Base-by-base conservation (phyloP, 208 protist genomes). In the Strigomonas culicis region DNA sequence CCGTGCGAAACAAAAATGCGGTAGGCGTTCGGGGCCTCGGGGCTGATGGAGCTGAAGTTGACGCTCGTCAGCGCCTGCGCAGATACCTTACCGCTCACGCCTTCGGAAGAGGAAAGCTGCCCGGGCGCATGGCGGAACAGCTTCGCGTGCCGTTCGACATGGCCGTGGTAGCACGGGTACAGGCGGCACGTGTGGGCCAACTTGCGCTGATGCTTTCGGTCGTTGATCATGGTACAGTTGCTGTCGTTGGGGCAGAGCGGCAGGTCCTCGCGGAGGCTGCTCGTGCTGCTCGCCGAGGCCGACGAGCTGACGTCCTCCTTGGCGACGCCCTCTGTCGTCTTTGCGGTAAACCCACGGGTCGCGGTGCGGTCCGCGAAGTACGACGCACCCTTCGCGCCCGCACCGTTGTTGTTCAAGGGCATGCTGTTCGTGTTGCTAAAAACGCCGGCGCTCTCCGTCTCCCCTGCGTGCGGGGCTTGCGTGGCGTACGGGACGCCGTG, bases 111-210 rank as follows among this genome's bases (percentile, higher is more conserved):
- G 6, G 77, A 67, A 27, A 90, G 71, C 71, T 95, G 89, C 24
- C 86, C 86, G 0, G 80, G 64, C 0, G 76, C 59, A 63, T 95
- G 89, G n/a, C 89, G 75, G 58, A 95, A 95, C 49, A 92, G 62
- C 70, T 88, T 87, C 11, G 76, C 77, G 62, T 95, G 89, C 10
- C 84, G 80, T 11, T 47, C 62, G 36, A 95, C 70, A 62, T 92
- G 84, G 27, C 79, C 81, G 61, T 95, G 89, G 66, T 93, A 95
- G 60, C 89, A 95, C 0, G 89, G 89, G 44, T 88, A 90, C 3
- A 95, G 67, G 1, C 89, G 89, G 58, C 89, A 95, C 10, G 89
- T 95, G 74, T 95, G 89, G 6, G 84, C 81, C 60, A 74, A 93
- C 68, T 82, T 85, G 47, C 79, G 69, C 65, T 95, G 89, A 65